phyloP scores from a whole-genome alignment of 257 asterid genomes.

The Echium plantagineum region DNA sequence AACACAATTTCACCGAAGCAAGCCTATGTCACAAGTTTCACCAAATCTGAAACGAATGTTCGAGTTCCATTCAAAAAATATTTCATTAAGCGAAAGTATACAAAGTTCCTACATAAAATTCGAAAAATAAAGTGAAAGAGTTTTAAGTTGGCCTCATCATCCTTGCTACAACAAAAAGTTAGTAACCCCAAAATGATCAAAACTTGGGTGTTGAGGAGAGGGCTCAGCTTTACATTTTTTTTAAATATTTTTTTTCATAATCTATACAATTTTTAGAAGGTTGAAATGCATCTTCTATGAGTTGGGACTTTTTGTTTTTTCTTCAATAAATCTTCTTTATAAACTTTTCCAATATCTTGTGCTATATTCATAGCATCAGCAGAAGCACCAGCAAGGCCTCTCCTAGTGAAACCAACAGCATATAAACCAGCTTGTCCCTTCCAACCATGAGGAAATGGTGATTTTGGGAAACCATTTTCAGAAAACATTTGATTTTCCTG shows the following conservation, averaged over 20 bases:
- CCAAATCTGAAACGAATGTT: no score
- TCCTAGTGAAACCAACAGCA: conserved; percentile 82
- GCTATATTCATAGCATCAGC: conserved; percentile 73
- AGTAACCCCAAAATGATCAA: conserved; percentile 35
- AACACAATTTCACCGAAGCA: no score
- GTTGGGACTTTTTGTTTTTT: conserved; percentile 63
- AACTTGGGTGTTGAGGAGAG: conserved; percentile 51
- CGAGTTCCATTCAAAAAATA: no score
- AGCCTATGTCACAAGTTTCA: no score
- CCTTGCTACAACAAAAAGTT: conserved; percentile 22
- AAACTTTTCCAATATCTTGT: conserved; percentile 56
- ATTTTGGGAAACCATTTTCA: conserved; percentile 53
- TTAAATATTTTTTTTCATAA: conserved; percentile 4
- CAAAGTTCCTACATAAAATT: conserved; percentile 9
- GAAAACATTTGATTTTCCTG: conserved; percentile 74
- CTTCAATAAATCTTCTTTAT: conserved; percentile 67
- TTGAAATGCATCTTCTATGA: conserved; percentile 69
- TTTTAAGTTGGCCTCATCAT: conserved; percentile 40
- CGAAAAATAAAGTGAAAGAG: conserved; percentile 6
- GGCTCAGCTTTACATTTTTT: conserved; percentile 29
- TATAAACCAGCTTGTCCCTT: conserved; percentile 71
- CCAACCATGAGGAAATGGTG: conserved; percentile 65
- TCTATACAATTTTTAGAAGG: conserved; percentile 24
- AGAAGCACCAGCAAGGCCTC: conserved; percentile 82
- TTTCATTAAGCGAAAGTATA: no score